Base-by-base conservation (phyloP, 2,329 filamentous ascomycete genomes). In the Penicillium freii region DNA sequence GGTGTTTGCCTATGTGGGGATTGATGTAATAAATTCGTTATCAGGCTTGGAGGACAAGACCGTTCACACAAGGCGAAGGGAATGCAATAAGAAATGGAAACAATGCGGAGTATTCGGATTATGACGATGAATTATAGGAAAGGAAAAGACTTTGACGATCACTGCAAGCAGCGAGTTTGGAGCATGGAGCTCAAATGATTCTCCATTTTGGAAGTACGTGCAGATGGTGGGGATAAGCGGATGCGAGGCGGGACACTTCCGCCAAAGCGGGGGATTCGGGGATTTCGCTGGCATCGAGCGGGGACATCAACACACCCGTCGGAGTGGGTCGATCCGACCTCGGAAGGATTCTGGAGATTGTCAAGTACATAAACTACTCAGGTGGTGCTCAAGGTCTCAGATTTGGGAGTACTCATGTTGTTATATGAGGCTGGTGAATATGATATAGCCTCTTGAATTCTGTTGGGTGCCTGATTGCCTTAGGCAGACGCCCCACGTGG, bases 211-310 rank as follows among this genome's bases (percentile, higher is more conserved):
- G 17, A 36, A 13, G 21, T 29, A 31, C 6, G 25, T 42, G 36
- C 48, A 40, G n/a, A n/a, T 29, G 47, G 15, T 21, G 49, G 38
- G n/a, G 25, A 17, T 5, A 31, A 10, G 51, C 51, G 44, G 44
- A 15, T 54, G 52, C 9, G 29, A 54, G 44, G 52, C 29, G 52
- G 52, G 27, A 54, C 29, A 21, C n/a, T 27, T 49, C 52, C 45
- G 27, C 36, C 44, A 34, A 39, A 49, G 44, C 36, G 51, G 44
- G 43, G 44, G 44, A 21, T 17, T 23, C 17, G 25, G 42, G 42
- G 43, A 38, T 36, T 27, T 4, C 11, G 31, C 31, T 33, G 31
- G 31, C 31, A 33, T 34, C 38, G n/a, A 31, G 33, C 34, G 31
- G 51, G 23, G 43, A 48, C 27, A 7, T 15, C 21, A 5, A 23